Evolutionary conservation across 1,284 basidiomycete genomes (phyloP).

Genomic region (Calocybe gambosa): DNA sequence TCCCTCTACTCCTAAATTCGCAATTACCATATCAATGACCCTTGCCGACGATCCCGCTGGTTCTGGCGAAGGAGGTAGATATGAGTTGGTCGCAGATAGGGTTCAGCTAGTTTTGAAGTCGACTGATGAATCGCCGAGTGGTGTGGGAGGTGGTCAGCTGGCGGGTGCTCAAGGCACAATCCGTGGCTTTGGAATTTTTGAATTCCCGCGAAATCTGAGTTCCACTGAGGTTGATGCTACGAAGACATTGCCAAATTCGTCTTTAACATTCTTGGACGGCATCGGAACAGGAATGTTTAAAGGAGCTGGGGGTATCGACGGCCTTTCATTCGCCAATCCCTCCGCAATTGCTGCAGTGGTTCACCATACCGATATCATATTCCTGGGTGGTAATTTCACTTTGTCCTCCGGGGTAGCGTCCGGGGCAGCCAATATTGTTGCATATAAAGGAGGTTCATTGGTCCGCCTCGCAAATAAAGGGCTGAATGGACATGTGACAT

Average conservation of each 20-base stretch:
- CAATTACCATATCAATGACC: conserved; percentile 68
- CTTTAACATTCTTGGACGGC: conserved; percentile 66
- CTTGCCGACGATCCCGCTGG: conserved; percentile 58
- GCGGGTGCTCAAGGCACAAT: conserved; percentile 25
- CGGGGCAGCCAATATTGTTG: conserved; percentile 67
- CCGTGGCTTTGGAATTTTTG: conserved; percentile 69
- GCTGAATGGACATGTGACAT: conserved; percentile 71
- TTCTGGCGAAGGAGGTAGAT: conserved; percentile 58
- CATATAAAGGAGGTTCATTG: conserved; percentile 58
- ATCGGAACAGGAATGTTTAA: conserved; percentile 56
- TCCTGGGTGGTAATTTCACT: conserved; percentile 77
- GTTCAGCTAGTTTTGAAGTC: conserved; percentile 70
- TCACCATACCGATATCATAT: conserved; percentile 58
- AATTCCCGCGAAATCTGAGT: conserved; percentile 57
- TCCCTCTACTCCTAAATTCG: conserved; percentile 67
- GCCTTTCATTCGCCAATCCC: conserved; percentile 28
- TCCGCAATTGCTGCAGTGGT: conserved; percentile 51
- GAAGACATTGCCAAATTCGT: conserved; percentile 56
- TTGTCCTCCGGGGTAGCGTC: conserved; percentile 51
- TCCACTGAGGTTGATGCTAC: conserved; percentile 43
- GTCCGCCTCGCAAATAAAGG: conserved; percentile 53
- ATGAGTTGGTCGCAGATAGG: conserved; percentile 76
- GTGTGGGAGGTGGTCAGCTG: conserved; percentile 21
- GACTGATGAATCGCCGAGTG: conserved; percentile 38
- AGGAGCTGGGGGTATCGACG: conserved; percentile 42